These are phyloP conservation scores for Moesziomyces sp. DNA, from an alignment of 1,284 basidiomycete genomes.

Conservation along the genomic window DNA sequence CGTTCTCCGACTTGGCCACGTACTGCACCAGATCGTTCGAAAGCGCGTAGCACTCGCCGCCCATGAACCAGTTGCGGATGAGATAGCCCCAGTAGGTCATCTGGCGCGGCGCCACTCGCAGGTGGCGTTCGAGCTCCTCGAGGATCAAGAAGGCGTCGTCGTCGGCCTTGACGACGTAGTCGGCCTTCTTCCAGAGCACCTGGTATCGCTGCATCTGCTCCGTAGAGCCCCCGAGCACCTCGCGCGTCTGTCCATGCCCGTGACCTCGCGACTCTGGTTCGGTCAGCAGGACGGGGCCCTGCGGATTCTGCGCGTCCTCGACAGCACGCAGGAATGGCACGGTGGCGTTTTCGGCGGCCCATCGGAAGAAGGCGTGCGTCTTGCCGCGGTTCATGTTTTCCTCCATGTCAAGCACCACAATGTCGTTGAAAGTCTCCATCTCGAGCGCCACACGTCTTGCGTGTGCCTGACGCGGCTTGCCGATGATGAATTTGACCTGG, in stretches of 20 bases:
- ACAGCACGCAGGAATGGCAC: conserved; percentile 74
- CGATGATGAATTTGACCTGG: conserved; percentile 89
- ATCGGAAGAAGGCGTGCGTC: conserved; percentile 81
- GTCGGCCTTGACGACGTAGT: conserved; percentile 67
- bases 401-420: conserved; percentile 81
- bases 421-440: conserved; percentile 91
- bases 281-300: background rate
- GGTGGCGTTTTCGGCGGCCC: conserved; percentile 90
- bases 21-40: conserved; percentile 91
- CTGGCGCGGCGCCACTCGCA: conserved; percentile 60
- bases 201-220: conserved; percentile 43
- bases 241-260: conserved; percentile 38
- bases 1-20: conserved; percentile 78
- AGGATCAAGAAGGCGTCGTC: conserved; percentile 65
- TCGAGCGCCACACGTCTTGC: conserved; percentile 84
- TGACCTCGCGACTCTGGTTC: conserved; percentile 14
- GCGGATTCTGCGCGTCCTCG: conserved; percentile 9
- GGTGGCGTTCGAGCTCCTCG: conserved; percentile 64
- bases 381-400: conserved; percentile 96
- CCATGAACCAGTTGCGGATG: conserved; percentile 94
- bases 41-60: conserved; percentile 90
- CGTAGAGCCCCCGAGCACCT: conserved; percentile 33
- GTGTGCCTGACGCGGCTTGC: conserved; percentile 82
- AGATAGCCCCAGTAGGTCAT: conserved; percentile 73
- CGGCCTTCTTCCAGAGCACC: conserved; percentile 65